Percentiles rank a stretch among this genome's conserved stretches.
Conservation (phyloP, 2,329 filamentous ascomycete genomes). For the Aspergillus flavus region DNA sequence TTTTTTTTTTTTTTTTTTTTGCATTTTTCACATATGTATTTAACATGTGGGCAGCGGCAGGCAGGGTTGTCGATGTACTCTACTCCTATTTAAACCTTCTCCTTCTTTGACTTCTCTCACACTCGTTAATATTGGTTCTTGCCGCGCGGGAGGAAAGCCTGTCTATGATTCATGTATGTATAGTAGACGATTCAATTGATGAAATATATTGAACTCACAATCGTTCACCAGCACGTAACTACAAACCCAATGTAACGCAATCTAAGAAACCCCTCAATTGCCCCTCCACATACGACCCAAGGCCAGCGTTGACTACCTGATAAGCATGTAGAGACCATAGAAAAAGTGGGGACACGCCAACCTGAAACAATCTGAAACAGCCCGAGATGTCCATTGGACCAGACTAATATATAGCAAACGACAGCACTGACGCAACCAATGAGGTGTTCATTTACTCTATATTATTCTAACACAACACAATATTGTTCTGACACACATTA, state of each 20-base stretch:
- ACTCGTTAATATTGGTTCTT: background rate
- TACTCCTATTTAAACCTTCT: constrained; percentile 5
- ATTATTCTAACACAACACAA: background rate
- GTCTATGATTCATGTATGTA: constrained; percentile 19
- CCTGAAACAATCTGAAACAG: constrained; percentile 1
- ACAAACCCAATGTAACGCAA: background rate
- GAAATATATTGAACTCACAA: background rate
- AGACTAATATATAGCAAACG: background rate
- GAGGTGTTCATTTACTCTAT: background rate
- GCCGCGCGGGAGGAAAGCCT: constrained; percentile 1
- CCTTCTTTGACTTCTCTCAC: background rate
- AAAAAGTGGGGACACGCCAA: background rate
- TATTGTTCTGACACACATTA: background rate
- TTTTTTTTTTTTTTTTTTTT: constrained; percentile 8
- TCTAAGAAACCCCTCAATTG: background rate
- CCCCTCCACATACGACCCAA: background rate
- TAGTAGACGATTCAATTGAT: constrained; percentile 23
- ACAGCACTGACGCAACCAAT: background rate
- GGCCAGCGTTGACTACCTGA: background rate
- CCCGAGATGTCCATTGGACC: background rate
- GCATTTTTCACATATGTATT: constrained; percentile 10
- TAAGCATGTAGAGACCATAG: background rate
- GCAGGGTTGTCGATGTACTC: constrained; percentile 15
- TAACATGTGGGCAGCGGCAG: background rate
- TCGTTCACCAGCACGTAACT: background rate